Percentiles rank a stretch among this genome's conserved stretches.
These are phyloP conservation scores for Candida boidinii DNA, from an alignment of 805 yeast genomes.

Conservation along the genomic window DNA sequence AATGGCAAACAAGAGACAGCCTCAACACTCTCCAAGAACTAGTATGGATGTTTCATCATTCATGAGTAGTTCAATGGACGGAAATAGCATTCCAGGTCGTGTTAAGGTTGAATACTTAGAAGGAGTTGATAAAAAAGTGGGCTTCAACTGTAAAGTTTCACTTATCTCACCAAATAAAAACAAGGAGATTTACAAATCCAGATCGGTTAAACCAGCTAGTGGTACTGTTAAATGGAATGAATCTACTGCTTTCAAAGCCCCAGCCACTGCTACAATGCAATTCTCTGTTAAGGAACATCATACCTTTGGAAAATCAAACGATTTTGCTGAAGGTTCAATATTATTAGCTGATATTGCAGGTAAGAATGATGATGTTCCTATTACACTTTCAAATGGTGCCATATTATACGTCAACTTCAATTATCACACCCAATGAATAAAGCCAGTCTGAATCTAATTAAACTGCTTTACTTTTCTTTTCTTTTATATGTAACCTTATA, in stretches of 20 bases:
- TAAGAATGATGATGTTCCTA: slow-evolving; percentile 30
- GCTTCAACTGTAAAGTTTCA: slow-evolving; percentile 45
- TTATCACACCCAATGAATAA: slow-evolving; percentile 11
- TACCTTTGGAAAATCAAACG: slow-evolving; percentile 61
- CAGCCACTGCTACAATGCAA: slow-evolving; percentile 48
- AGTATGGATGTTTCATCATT: slow-evolving; percentile 27
- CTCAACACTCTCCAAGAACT: slow-evolving; percentile 3
- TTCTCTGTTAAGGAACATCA: slow-evolving; percentile 62
- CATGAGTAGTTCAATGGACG: slow-evolving; percentile 26
- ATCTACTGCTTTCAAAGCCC: slow-evolving; percentile 56
- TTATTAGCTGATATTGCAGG: slow-evolving; percentile 42
- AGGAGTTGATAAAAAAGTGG: slow-evolving; percentile 12
- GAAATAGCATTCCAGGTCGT: slow-evolving; percentile 43
- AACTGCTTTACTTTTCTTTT: too few relatives aligned
- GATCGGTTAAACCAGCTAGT: slow-evolving; percentile 39
- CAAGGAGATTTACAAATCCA: slow-evolving; percentile 60
- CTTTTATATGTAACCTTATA: too few relatives aligned
- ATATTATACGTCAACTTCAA: slow-evolving; percentile 32
- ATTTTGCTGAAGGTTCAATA: slow-evolving; percentile 51
- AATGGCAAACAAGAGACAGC: neutral
- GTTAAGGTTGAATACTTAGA: slow-evolving; percentile 35
- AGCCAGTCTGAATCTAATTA: too few relatives aligned
- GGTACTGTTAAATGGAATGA: slow-evolving; percentile 54
- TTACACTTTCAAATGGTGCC: slow-evolving; percentile 31
- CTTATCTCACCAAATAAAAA: slow-evolving; percentile 30